A percentile compares a stretch with the other conserved stretches of the same genome.
Conservation (phyloP, 2,329 filamentous ascomycete genomes). For the Diaporthe ampelina region DNA sequence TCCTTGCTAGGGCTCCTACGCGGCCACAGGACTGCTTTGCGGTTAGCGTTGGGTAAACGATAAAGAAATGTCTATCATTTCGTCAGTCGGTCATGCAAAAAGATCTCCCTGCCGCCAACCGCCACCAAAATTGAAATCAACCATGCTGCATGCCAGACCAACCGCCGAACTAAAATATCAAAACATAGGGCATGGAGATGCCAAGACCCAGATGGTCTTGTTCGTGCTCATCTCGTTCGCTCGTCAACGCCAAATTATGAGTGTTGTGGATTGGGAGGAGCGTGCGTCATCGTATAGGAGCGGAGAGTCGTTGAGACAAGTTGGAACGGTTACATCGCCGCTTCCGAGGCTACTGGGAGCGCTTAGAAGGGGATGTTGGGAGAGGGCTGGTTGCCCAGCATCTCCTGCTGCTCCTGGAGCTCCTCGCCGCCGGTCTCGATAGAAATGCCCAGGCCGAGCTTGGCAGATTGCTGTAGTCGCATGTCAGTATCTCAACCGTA, state of each 20-base stretch:
- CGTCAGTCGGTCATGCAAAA: slow-evolving; percentile 37
- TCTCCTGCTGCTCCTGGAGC: slow-evolving; percentile 86
- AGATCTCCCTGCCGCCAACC: slow-evolving; percentile 24
- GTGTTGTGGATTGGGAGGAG: slow-evolving; percentile 25
- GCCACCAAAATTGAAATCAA: slow-evolving; percentile 29
- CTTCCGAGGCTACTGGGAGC: neutral
- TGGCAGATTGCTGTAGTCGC: slow-evolving; percentile 83
- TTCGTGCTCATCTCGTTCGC: slow-evolving; percentile 34
- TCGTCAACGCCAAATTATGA: slow-evolving; percentile 37
- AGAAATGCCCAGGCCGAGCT: slow-evolving; percentile 93
- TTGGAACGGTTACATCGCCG: slow-evolving; percentile 18
- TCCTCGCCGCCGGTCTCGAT: slow-evolving; percentile 89
- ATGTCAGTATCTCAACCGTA: slow-evolving; percentile 47
- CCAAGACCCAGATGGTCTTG: slow-evolving; percentile 24
- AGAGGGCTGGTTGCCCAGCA: slow-evolving; percentile 64
- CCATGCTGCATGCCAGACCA: slow-evolving; percentile 39
- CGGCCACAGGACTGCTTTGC: slow-evolving; percentile 29
- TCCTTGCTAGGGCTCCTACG: slow-evolving; percentile 18
- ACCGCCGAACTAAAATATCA: slow-evolving; percentile 31
- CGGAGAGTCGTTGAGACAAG: slow-evolving; percentile 43
- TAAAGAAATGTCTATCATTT: slow-evolving; percentile 38
- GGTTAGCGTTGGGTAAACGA: slow-evolving; percentile 16
- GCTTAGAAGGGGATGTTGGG: slow-evolving; percentile 77
- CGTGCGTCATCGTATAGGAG: slow-evolving; percentile 43
- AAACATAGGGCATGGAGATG: slow-evolving; percentile 26